Conservation (phyloP, 2,329 filamentous ascomycete genomes). For the Paecilomyces sp. region DNA sequence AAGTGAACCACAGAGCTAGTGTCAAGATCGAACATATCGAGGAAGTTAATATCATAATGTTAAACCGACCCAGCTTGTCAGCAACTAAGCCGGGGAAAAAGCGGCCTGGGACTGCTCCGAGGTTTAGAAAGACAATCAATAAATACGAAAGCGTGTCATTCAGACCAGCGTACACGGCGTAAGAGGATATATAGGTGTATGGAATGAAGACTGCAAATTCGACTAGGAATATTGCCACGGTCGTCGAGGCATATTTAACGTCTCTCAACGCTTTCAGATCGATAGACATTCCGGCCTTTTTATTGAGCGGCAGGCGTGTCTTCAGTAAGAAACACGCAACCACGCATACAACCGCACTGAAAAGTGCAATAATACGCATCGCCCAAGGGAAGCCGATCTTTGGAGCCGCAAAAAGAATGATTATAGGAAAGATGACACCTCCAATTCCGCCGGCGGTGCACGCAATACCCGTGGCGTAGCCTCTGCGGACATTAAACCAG, state of each 20-base stretch:
- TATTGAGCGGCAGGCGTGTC: slow-evolving; percentile 15
- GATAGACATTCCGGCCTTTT: slow-evolving; percentile 7
- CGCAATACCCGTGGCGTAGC: slow-evolving; percentile 26
- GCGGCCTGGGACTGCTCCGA: slow-evolving; percentile 16
- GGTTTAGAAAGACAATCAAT: slow-evolving; percentile 25
- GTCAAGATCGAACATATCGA: slow-evolving; percentile 14
- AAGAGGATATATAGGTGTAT: slow-evolving; percentile 26
- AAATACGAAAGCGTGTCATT: slow-evolving; percentile 18
- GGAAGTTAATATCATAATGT: slow-evolving; percentile 15
- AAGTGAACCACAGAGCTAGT: slow-evolving; percentile 16
- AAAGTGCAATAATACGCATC: slow-evolving; percentile 21
- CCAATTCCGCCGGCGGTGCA: slow-evolving; percentile 27
- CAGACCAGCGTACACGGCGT: slow-evolving; percentile 19
- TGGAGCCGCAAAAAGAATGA: slow-evolving; percentile 19
- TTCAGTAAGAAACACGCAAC: slow-evolving; percentile 14
- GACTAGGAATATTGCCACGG: slow-evolving; percentile 23
- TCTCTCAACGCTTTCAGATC: slow-evolving; percentile 17
- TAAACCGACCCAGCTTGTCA: slow-evolving; percentile 18
- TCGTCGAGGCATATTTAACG: slow-evolving; percentile 13
- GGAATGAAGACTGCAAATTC: slow-evolving; percentile 31
- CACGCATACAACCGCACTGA: slow-evolving; percentile 13
- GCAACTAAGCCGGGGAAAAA: slow-evolving; percentile 17
- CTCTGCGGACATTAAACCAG: slow-evolving; percentile 26
- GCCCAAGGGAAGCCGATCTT: slow-evolving; percentile 25
- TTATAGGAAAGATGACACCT: slow-evolving; percentile 27